These are phyloP conservation scores for Danielozyma ontarioensis DNA, from an alignment of 805 yeast genomes.

Conservation along the genomic window DNA sequence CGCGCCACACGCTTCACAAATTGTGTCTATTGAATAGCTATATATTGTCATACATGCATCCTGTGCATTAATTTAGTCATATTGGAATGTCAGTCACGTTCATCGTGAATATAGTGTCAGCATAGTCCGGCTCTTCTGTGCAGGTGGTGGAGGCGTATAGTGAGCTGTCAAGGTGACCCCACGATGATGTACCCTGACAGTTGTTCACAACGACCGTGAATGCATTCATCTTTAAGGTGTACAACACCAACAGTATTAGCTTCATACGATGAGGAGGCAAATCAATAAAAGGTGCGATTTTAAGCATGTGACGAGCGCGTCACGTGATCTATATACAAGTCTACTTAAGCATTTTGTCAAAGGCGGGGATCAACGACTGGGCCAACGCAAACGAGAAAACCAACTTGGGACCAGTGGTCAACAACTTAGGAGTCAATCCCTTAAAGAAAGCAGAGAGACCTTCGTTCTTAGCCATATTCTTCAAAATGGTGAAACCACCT, in stretches of 20 bases:
- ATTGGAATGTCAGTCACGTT: conserved; percentile 31
- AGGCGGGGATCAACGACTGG: conserved; percentile 93
- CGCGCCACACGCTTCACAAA: too few species aligned
- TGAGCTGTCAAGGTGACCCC: conserved; percentile 30
- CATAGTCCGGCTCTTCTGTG: conserved; percentile 17
- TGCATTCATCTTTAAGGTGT: conserved; percentile 32
- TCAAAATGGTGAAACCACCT: conserved; percentile 85
- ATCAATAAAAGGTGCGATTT: background rate
- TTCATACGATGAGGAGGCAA: conserved; percentile 18
- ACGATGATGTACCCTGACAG: conserved; percentile 26
- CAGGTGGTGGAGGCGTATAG: conserved; percentile 22
- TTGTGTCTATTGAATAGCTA: too few species aligned
- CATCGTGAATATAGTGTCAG: conserved; percentile 15
- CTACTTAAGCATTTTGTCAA: conserved; percentile 62
- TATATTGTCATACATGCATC: too few species aligned
- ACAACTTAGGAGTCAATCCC: conserved; percentile 92
- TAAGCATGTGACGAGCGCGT: background rate
- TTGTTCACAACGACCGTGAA: conserved; percentile 29
- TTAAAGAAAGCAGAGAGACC: conserved; percentile 89
- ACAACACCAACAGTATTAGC: conserved; percentile 26
- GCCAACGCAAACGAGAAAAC: conserved; percentile 98
- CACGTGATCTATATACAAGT: conserved; percentile 8
- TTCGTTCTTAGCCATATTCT: conserved; percentile 89
- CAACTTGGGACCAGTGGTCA: conserved; percentile 97
- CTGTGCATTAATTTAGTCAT: too few species aligned